phyloP scores from a whole-genome alignment of 1,284 basidiomycete genomes.

The Ganoderma boninense region DNA sequence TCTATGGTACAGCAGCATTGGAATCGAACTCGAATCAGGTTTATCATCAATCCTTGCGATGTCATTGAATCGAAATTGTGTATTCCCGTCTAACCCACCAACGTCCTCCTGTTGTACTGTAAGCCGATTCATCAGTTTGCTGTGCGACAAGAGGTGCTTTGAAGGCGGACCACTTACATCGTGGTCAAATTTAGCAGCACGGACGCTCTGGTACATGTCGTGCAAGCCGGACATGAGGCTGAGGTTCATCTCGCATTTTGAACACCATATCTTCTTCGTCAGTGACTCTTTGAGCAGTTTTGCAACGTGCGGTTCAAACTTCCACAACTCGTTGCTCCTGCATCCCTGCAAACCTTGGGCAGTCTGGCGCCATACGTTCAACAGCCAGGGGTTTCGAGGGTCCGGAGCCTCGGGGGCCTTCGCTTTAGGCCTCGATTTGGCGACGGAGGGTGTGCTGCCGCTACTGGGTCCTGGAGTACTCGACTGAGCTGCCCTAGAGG shows the following conservation, averaged over 20 bases:
- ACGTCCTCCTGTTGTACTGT: constrained; percentile 5
- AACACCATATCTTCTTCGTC: constrained; percentile 17
- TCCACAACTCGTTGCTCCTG: neutral
- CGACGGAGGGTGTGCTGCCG: neutral
- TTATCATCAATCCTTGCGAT: neutral
- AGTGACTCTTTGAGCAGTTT: constrained; percentile 14
- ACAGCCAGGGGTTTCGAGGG: constrained; percentile 5
- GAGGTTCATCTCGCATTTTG: constrained; percentile 12
- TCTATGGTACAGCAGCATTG: neutral
- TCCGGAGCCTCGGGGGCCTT: constrained; percentile 5
- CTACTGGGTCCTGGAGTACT: neutral
- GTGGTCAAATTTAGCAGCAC: neutral
- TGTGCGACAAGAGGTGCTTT: neutral
- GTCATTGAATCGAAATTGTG: neutral
- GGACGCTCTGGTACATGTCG: constrained; percentile 2
- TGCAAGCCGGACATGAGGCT: constrained; percentile 13
- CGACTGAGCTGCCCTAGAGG: neutral
- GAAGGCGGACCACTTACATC: constrained; percentile 10
- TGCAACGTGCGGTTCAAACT: neutral
- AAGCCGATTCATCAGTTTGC: neutral
- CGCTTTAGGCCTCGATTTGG: neutral
- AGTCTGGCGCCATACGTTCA: neutral
- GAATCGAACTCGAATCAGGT: too few species aligned
- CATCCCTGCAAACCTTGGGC: constrained; percentile 6
- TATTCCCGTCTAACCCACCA: neutral